Evolutionary conservation across 768 basidiomycete genomes (phyloP).

Genomic region (Mycena indigotica): DNA sequence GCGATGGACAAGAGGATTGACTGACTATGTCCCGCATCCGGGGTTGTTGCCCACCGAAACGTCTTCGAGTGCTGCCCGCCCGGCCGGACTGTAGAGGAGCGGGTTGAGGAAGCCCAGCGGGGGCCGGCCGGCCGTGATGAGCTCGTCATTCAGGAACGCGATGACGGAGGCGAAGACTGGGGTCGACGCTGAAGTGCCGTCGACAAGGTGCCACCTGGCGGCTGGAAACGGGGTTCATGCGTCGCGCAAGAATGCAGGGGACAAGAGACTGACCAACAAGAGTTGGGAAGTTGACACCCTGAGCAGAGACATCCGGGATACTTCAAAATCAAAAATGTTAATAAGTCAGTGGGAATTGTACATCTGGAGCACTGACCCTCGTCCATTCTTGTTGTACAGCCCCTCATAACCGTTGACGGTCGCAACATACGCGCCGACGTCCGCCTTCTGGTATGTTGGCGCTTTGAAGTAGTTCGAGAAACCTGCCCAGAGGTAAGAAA

Average conservation of each 20-base stretch:
- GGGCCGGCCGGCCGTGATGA: slow-evolving; percentile 30
- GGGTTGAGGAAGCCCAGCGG: slow-evolving; percentile 10
- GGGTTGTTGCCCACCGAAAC: too few relatives aligned
- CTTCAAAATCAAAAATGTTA: not conserved
- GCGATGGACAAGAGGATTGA: too few relatives aligned
- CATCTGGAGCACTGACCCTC: not conserved
- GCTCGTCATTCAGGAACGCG: slow-evolving; percentile 46
- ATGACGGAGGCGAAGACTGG: slow-evolving; percentile 48
- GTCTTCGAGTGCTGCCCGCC: too few relatives aligned
- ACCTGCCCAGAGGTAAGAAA: not conserved
- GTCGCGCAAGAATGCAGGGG: too few relatives aligned
- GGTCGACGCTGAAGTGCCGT: slow-evolving; percentile 46
- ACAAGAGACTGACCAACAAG: too few relatives aligned
- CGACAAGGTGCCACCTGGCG: too few relatives aligned
- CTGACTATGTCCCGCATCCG: too few relatives aligned
- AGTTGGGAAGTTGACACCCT: too few relatives aligned
- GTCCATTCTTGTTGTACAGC: not conserved
- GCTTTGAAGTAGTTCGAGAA: not conserved
- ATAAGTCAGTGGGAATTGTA: not conserved
- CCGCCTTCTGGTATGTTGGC: not conserved
- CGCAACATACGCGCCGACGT: not conserved
- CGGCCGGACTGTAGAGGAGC: too few relatives aligned
- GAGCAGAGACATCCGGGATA: too few relatives aligned
- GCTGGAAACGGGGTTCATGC: too few relatives aligned
- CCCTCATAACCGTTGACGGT: not conserved